Evolutionary conservation across 2,329 filamentous ascomycete species (phyloP).

Genomic region (Ambrosiella cleistominuta): DNA sequence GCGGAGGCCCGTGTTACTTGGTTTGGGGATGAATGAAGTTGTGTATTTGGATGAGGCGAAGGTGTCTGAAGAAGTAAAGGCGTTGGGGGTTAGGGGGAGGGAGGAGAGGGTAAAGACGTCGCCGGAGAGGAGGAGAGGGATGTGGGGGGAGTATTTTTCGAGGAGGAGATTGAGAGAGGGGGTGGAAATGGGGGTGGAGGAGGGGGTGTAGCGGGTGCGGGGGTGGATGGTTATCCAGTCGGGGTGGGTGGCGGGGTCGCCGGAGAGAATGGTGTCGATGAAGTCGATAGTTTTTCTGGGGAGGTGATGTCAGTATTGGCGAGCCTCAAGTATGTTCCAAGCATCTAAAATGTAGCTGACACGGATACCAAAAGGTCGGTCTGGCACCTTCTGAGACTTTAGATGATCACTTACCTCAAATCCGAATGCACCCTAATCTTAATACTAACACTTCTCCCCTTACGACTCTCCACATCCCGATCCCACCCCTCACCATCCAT

Average conservation of each 20-base stretch:
- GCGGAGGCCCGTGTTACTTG: constrained; percentile 31
- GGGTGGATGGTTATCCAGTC: constrained; percentile 58
- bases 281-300: constrained; percentile 40
- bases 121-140: constrained; percentile 51
- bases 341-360: too few relatives aligned
- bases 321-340: too few relatives aligned
- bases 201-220: constrained; percentile 42
- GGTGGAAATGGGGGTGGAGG: constrained; percentile 41
- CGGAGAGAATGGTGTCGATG: constrained; percentile 41
- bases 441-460: constrained; percentile 44
- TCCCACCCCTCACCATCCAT: constrained; percentile 37
- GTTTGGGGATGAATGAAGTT: constrained; percentile 16
- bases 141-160: constrained; percentile 30
- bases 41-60: constrained; percentile 14
- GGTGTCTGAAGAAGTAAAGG: constrained; percentile 17
- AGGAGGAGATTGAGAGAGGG: constrained; percentile 41
- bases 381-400: not conserved
- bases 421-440: constrained; percentile 55
- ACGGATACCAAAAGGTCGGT: not conserved
- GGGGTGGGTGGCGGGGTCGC: constrained; percentile 29
- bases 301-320: not conserved
- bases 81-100: constrained; percentile 22
- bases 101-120: constrained; percentile 43
- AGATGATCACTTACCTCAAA: constrained; percentile 26
- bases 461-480: constrained; percentile 25